These are phyloP conservation scores for Paraconiothyrium brasiliense DNA, from an alignment of 2,329 filamentous ascomycete species.

Conservation along the genomic window DNA sequence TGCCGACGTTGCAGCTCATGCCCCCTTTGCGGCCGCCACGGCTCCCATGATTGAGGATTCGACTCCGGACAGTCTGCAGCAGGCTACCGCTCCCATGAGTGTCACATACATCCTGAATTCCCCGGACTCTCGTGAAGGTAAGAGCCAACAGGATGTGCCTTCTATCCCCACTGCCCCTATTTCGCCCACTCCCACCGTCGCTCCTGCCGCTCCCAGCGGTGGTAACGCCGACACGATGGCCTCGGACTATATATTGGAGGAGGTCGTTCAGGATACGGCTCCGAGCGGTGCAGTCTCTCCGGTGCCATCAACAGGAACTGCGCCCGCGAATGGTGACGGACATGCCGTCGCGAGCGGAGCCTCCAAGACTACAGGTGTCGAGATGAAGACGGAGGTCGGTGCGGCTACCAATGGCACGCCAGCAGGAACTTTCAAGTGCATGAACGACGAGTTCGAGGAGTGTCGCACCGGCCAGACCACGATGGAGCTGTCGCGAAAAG, in stretches of 20 bases:
- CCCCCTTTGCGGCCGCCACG: slow-evolving; percentile 6
- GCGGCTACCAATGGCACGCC: not conserved
- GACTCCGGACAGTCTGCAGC: slow-evolving; percentile 23
- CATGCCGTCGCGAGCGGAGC: too few species aligned
- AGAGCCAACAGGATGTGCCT: not conserved
- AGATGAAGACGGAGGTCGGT: not conserved
- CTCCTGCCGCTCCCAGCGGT: not conserved
- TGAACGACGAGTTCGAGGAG: slow-evolving; percentile 40
- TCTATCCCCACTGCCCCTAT: not conserved
- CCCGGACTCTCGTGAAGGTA: not conserved
- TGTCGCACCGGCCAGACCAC: slow-evolving; percentile 49
- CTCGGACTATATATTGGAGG: not conserved
- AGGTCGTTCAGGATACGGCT: not conserved
- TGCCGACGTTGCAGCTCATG: not conserved
- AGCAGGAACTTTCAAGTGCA: slow-evolving; percentile 42
- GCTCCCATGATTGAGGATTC: slow-evolving; percentile 1
- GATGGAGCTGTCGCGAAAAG: slow-evolving; percentile 45
- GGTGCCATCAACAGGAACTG: slow-evolving; percentile 1
- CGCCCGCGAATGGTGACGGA: not conserved
- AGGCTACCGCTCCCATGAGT: slow-evolving; percentile 14
- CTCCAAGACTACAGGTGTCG: not conserved
- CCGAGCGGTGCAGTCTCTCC: not conserved
- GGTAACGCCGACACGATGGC: not conserved
- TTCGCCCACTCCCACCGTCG: not conserved
- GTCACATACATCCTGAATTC: slow-evolving; percentile 32